A percentile compares a stretch with the other conserved stretches of the same genome.
These are phyloP conservation scores for Phytophthora brassicae DNA, from an alignment of 352 stramenopile species.

Conservation along the genomic window DNA sequence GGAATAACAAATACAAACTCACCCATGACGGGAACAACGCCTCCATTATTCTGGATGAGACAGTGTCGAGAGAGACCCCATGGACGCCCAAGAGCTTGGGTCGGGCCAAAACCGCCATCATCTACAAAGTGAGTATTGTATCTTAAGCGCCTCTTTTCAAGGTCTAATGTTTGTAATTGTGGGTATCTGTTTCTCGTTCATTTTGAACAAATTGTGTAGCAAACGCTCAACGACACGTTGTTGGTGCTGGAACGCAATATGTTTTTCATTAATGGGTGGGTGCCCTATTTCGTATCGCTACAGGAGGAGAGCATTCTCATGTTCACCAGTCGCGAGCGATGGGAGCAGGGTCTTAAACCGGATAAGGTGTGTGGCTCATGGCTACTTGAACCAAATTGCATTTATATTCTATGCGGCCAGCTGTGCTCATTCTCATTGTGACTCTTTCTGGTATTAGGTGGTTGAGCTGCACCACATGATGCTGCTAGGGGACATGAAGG, in stretches of 20 bases:
- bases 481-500: constrained; percentile 84
- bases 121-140: constrained; percentile 67
- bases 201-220: constrained; percentile 41
- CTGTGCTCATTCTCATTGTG: background rate
- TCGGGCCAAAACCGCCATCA: constrained; percentile 81
- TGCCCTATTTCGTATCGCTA: constrained; percentile 80
- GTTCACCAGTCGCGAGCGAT: constrained; percentile 78
- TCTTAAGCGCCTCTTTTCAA: background rate
- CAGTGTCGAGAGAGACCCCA: constrained; percentile 47
- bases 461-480: constrained; percentile 70
- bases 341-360: constrained; percentile 80
- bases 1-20: constrained; percentile 34
- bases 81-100: constrained; percentile 87
- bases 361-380: constrained; percentile 53
- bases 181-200: background rate
- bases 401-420: background rate
- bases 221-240: constrained; percentile 86
- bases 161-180: background rate
- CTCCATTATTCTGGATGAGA: constrained; percentile 69
- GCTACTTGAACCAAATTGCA: background rate
- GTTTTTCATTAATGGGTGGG: constrained; percentile 84
- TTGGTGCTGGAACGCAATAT: constrained; percentile 80
- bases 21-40: constrained; percentile 81
- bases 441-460: constrained; percentile 40
- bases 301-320: constrained; percentile 80